phyloP scores from a whole-genome alignment of 306 rosid species.

The Urtica urens region DNA sequence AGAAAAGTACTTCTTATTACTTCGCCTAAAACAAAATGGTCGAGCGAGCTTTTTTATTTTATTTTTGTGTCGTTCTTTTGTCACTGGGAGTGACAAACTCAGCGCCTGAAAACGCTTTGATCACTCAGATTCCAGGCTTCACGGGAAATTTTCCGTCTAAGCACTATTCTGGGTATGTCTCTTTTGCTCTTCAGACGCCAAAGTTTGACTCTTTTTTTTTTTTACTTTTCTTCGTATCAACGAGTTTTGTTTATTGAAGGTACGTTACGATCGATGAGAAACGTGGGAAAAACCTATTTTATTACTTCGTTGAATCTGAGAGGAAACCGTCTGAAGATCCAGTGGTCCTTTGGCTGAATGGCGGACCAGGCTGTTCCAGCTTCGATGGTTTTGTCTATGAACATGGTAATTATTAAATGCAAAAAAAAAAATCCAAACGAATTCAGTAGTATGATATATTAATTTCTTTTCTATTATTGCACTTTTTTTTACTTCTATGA shows the following conservation, averaged over 20 bases:
- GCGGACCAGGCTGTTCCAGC: slow-evolving; percentile 98
- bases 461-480: neutral
- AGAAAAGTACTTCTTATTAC: too few species aligned
- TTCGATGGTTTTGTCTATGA: slow-evolving; percentile 94
- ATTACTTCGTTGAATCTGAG: slow-evolving; percentile 71
- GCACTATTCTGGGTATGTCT: slow-evolving; percentile 37
- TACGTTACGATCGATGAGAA: slow-evolving; percentile 30
- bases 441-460: too few species aligned
- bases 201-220: neutral
- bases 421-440: too few species aligned
- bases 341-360: slow-evolving; percentile 93
- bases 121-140: slow-evolving; percentile 39
- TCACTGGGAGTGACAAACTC: slow-evolving; percentile 19
- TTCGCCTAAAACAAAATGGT: too few species aligned
- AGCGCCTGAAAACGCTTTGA: slow-evolving; percentile 26
- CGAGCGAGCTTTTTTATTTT: neutral
- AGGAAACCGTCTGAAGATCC: slow-evolving; percentile 73
- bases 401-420: too few species aligned
- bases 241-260: slow-evolving; percentile 17
- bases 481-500: neutral
- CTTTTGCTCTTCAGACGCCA: too few species aligned
- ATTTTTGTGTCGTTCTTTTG: slow-evolving; percentile 2
- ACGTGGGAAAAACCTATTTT: slow-evolving; percentile 65
- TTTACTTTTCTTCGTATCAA: neutral
- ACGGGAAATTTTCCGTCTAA: slow-evolving; percentile 31